Evolutionary conservation across 495 filamentous ascomycete species (phyloP).

Genomic region (Lichina pygmaea): DNA sequence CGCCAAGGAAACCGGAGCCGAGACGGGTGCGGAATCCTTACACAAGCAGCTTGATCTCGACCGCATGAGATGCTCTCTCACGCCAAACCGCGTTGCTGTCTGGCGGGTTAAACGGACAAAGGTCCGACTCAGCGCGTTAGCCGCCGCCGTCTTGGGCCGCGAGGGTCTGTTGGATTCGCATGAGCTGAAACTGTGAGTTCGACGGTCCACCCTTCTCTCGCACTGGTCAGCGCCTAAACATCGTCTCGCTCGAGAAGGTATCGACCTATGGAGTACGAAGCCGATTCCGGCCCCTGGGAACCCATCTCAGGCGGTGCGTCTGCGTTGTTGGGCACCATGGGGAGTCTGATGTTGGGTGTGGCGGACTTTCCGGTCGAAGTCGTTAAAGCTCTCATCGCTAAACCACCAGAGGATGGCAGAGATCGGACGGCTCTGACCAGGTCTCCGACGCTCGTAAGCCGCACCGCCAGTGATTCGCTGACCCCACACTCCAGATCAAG

Average conservation of each 20-base stretch:
- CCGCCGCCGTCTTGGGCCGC: constrained; percentile 34
- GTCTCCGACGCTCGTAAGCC: background rate
- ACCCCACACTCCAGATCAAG: background rate
- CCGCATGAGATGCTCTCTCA: constrained; percentile 31
- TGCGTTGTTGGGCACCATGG: constrained; percentile 47
- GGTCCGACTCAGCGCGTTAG: constrained; percentile 37
- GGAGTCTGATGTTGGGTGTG: constrained; percentile 51
- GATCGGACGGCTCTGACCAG: background rate
- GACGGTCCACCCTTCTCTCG: background rate
- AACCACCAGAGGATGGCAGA: background rate
- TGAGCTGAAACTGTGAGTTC: constrained; percentile 37
- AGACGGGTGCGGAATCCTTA: constrained; percentile 38
- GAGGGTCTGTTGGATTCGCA: constrained; percentile 31
- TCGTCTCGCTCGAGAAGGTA: constrained; percentile 18
- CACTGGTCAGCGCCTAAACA: background rate
- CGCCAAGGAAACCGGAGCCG: constrained; percentile 31
- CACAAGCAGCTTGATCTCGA: constrained; percentile 37
- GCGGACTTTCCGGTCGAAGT: constrained; percentile 60
- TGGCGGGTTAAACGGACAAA: constrained; percentile 41
- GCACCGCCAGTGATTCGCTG: background rate
- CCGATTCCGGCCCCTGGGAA: constrained; percentile 42
- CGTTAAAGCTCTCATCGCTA: constrained; percentile 5
- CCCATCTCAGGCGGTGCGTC: constrained; percentile 45
- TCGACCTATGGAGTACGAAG: constrained; percentile 40
- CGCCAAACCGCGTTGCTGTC: constrained; percentile 34